A percentile compares a stretch with the other conserved stretches of the same genome.
Conservation (phyloP, 73 alveolate species). For the Paramecium biaurelia region DNA sequence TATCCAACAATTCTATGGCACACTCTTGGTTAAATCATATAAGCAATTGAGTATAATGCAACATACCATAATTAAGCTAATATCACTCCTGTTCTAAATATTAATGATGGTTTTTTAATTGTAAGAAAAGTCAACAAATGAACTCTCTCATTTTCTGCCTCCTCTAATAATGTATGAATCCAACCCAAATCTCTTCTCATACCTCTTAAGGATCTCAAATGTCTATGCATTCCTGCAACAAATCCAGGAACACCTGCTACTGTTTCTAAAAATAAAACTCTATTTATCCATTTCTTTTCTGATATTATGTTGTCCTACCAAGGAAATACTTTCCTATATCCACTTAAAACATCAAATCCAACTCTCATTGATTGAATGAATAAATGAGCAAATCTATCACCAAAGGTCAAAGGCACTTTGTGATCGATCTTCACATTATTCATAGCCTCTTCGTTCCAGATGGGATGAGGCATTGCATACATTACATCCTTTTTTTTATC, state of each 20-base stretch:
- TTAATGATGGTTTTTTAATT: conserved; percentile 65
- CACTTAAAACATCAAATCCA: conserved; percentile 68
- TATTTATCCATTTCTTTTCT: conserved; percentile 72
- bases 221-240: conserved; percentile 83
- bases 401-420: conserved; percentile 45
- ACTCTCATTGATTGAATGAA: conserved; percentile 56
- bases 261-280: conserved; percentile 79
- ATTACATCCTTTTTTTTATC: neutral
- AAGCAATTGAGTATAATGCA: conserved; percentile 63
- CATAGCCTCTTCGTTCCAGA: conserved; percentile 38
- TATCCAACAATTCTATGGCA: conserved; percentile 84
- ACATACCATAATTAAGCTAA: conserved; percentile 72
- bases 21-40: conserved; percentile 71
- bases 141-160: conserved; percentile 83
- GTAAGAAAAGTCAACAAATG: conserved; percentile 70
- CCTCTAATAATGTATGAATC: conserved; percentile 75
- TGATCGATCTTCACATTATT: conserved; percentile 44
- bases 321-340: conserved; percentile 64
- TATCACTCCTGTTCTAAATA: conserved; percentile 68
- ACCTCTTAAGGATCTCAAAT: conserved; percentile 67
- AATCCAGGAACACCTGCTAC: conserved; percentile 90
- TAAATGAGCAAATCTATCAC: conserved; percentile 62
- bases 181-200: conserved; percentile 78
- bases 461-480: conserved; percentile 64
- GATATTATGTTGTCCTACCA: conserved; percentile 60